Evolutionary conservation across 371 early-diverging fungal species (phyloP).

Genomic region (Massospora cicadina): DNA sequence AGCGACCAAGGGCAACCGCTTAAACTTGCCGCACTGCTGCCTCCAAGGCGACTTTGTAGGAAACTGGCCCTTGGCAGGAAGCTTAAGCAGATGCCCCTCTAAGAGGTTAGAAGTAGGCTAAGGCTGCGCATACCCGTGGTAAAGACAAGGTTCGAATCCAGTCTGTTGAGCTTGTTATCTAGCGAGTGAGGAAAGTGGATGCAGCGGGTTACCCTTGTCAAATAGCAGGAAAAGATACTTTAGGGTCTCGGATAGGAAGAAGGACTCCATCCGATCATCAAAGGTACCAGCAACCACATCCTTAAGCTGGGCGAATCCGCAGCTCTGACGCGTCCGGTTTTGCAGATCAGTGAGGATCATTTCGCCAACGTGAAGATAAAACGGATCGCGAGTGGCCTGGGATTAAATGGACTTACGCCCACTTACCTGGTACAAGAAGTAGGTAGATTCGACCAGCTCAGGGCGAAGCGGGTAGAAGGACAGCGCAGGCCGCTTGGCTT

Average conservation of each 20-base stretch:
- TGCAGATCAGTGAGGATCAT: slow-evolving; percentile 67
- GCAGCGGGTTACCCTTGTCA: slow-evolving; percentile 30
- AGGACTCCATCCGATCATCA: slow-evolving; percentile 89
- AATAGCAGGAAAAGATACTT: slow-evolving; percentile 86
- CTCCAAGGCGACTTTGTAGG: neutral
- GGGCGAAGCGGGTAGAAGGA: slow-evolving; percentile 75
- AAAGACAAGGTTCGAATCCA: slow-evolving; percentile 64
- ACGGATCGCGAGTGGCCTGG: slow-evolving; percentile 73
- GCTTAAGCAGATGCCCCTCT: slow-evolving; percentile 60
- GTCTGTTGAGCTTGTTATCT: slow-evolving; percentile 29
- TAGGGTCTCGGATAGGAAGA: slow-evolving; percentile 82
- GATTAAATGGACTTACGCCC: neutral
- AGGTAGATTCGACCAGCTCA: slow-evolving; percentile 87
- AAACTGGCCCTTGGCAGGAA: slow-evolving; percentile 18
- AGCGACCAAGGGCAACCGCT: neutral
- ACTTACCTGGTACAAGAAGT: slow-evolving; percentile 59
- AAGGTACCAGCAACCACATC: slow-evolving; percentile 39
- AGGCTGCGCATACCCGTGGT: slow-evolving; percentile 39
- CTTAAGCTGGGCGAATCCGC: slow-evolving; percentile 67
- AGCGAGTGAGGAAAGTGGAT: slow-evolving; percentile 8
- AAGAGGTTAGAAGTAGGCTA: neutral
- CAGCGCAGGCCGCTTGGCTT: slow-evolving; percentile 34
- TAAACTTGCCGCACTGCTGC: neutral
- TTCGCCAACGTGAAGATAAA: slow-evolving; percentile 78
- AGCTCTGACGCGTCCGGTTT: slow-evolving; percentile 39